Evolutionary conservation across 108 stramenopile genomes (phyloP).

Genomic region (Thalassiosira profunda): DNA sequence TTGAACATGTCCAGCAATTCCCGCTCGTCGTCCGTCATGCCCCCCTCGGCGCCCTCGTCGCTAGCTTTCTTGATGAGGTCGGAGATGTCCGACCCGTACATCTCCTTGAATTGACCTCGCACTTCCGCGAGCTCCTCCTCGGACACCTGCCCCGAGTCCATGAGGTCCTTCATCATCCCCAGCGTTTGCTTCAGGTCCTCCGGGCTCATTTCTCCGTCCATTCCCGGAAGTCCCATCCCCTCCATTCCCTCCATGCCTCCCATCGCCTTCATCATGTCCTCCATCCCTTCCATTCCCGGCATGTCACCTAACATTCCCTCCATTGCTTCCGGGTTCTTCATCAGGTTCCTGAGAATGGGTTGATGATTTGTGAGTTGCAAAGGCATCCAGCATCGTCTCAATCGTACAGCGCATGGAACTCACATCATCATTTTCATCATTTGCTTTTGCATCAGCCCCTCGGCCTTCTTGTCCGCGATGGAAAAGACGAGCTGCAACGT

Average conservation of each 20-base stretch:
- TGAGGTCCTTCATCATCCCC: slow-evolving; percentile 64
- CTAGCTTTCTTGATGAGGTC: slow-evolving; percentile 77
- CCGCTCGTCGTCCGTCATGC: slow-evolving; percentile 57
- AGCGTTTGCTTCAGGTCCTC: slow-evolving; percentile 82
- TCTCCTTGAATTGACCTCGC: slow-evolving; percentile 74
- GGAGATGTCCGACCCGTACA: slow-evolving; percentile 77
- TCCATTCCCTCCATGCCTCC: slow-evolving; percentile 67
- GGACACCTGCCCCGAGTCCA: slow-evolving; percentile 75
- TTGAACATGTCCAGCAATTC: slow-evolving; percentile 87
- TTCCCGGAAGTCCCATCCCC: slow-evolving; percentile 48
- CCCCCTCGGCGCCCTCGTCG: slow-evolving; percentile 44
- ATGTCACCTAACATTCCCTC: slow-evolving; percentile 27
- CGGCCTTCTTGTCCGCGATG: slow-evolving; percentile 83
- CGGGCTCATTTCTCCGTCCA: slow-evolving; percentile 60
- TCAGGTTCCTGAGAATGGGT: too few species aligned
- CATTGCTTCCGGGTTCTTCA: slow-evolving; percentile 74
- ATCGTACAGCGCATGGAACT: too few species aligned
- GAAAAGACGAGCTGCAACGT: slow-evolving; percentile 78
- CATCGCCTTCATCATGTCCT: slow-evolving; percentile 90
- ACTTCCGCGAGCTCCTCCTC: slow-evolving; percentile 70
- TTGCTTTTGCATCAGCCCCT: slow-evolving; percentile 87
- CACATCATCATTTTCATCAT: slow-evolving; percentile 91
- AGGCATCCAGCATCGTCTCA: too few species aligned
- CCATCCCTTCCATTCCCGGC: slow-evolving; percentile 61
- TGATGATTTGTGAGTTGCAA: too few species aligned